Percentiles rank a stretch among this genome's conserved stretches.
phyloP scores from a whole-genome alignment of 2,329 filamentous ascomycete genomes.

The Akanthomyces lecanii region DNA sequence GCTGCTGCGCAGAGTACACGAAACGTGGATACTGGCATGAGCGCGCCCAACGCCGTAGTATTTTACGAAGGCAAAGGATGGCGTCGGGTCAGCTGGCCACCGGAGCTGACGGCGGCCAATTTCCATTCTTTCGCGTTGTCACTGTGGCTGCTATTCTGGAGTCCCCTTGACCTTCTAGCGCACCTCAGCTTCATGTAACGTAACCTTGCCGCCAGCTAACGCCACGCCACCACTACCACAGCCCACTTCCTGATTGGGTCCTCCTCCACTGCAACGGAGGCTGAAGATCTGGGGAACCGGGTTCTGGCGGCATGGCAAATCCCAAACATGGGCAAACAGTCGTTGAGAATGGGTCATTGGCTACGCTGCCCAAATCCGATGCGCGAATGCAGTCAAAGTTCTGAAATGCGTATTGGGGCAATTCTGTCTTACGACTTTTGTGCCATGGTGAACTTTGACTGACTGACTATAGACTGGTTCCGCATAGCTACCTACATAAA shows the following conservation, averaged over 20 bases:
- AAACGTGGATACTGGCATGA: not conserved
- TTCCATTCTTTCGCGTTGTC: not conserved
- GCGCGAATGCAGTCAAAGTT: not conserved
- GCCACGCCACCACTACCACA: not conserved
- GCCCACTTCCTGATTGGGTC: not conserved
- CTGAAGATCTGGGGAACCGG: constrained; percentile 15
- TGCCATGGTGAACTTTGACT: too few species aligned
- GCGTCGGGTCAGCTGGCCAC: constrained; percentile 12
- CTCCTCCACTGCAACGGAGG: constrained; percentile 10
- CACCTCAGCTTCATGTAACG: constrained; percentile 13
- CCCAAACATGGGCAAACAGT: not conserved
- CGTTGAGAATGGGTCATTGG: not conserved
- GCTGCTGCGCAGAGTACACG: not conserved
- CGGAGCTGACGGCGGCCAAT: not conserved
- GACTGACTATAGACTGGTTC: too few species aligned
- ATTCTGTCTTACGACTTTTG: too few species aligned
- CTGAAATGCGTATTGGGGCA: too few species aligned
- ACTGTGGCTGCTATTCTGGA: constrained; percentile 8
- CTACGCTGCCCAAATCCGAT: not conserved
- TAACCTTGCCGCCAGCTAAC: constrained; percentile 14
- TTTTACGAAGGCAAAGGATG: not conserved
- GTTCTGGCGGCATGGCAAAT: not conserved
- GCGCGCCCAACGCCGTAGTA: not conserved
- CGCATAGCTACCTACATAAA: too few species aligned
- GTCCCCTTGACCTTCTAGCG: not conserved